Base-by-base conservation (phyloP, 192 early-diverging fungal genomes). In the Fimicolochytrium jonesii region DNA sequence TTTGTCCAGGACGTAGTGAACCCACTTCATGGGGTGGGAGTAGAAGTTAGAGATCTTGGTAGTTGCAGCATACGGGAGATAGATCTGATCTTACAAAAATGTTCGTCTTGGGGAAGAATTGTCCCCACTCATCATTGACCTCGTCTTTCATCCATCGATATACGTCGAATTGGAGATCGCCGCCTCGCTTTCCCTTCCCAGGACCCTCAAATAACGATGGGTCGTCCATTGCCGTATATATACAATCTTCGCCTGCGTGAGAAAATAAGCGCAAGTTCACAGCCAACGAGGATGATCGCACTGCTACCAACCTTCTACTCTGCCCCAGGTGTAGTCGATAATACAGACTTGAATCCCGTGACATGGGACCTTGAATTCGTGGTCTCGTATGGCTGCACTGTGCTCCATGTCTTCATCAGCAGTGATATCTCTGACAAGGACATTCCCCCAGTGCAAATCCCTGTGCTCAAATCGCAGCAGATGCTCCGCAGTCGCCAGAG, bases 391-490 rank as follows among this genome's bases (percentile, higher is more conserved):
- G 13, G n/a, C 13, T n/a, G 34, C 32, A 36, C 29, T 57, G 17
- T 39, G 62, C 17, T n/a, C 45, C 29, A 32, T 4, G 5, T 23
- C 36, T 47, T 69, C 56, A 25, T 29, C 23, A 20, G 20, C 25
- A n/a, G 22, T n/a, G 25, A 25, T 36, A 26, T 31, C 17, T 18
- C 49, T 51, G 25, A 77, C 59, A 11, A 81, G 41, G 25, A 77
- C 59, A 65, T 81, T 81, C 6, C 78, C 78, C 78, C 78, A 81
- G 42, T 81, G 78, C 50, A 81, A 54, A 56, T 81, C 78, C 1
- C 78, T 67, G 56, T 81, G 78, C 59, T 81, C 78, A 59, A 81
- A 77, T 47, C 53, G 26, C 37, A 69, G 17, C n/a, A 57, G 23
- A 20, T 52, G 20, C 50, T 81, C 78, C 20, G 71, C 75, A 17